These are phyloP conservation scores for Noccaea bulbosa DNA, from an alignment of 345 rosid species.

Conservation along the genomic window DNA sequence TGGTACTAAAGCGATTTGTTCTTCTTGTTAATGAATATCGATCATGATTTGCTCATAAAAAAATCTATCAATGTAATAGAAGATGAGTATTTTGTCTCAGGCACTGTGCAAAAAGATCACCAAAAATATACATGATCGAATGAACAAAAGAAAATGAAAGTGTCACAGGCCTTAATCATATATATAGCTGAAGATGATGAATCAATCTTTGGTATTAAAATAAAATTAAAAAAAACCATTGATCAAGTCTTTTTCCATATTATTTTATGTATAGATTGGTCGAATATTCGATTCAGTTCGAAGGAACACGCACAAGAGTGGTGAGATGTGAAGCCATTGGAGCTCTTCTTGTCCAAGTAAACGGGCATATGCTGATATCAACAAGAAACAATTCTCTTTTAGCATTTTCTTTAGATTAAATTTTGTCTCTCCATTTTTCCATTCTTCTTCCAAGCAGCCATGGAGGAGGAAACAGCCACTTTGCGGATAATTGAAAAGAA, in stretches of 20 bases:
- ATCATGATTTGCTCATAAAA: too few relatives aligned
- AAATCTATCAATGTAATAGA: too few relatives aligned
- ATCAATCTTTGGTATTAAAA: too few relatives aligned
- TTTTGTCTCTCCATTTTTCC: background rate
- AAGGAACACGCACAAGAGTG: slow-evolving; percentile 13
- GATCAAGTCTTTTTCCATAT: slow-evolving; percentile 18
- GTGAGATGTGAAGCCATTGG: slow-evolving; percentile 28
- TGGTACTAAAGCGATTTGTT: too few relatives aligned
- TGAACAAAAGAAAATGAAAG: too few relatives aligned
- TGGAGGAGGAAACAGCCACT: slow-evolving; percentile 43
- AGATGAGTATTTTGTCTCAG: too few relatives aligned
- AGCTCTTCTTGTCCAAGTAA: slow-evolving; percentile 24
- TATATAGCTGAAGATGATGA: too few relatives aligned
- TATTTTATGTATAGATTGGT: slow-evolving; percentile 18
- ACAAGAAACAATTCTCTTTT: background rate
- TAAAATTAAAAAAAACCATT: background rate
- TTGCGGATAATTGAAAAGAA: slow-evolving; percentile 54
- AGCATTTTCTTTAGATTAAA: background rate
- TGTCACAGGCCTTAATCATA: too few relatives aligned
- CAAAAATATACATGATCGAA: too few relatives aligned
- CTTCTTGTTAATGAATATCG: too few relatives aligned
- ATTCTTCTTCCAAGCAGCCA: slow-evolving; percentile 23
- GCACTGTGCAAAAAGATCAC: too few relatives aligned
- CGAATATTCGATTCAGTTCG: slow-evolving; percentile 38
- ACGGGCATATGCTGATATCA: background rate